Conservation (phyloP, 169 alveolate genomes). For the Blepharisma undulans region DNA sequence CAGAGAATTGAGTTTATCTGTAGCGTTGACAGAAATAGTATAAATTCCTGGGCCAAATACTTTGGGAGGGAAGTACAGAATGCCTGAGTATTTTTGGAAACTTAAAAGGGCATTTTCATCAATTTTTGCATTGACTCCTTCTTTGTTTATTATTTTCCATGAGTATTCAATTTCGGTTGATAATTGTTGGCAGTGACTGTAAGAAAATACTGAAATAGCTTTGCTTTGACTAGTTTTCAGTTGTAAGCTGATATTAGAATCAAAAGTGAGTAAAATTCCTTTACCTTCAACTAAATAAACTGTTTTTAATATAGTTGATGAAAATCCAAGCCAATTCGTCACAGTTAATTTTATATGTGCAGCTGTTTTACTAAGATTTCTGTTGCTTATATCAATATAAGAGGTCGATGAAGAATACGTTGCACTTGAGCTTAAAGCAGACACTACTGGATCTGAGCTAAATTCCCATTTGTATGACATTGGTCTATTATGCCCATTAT, state of each 20-base stretch:
- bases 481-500: neutral
- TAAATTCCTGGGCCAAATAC: slow-evolving; percentile 3
- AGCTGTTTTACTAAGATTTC: too few species aligned
- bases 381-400: neutral
- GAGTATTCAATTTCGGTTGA: too few species aligned
- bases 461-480: neutral
- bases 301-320: too few species aligned
- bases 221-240: too few species aligned
- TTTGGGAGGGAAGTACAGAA: neutral
- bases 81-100: neutral
- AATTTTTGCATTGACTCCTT: neutral
- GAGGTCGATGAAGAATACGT: neutral
- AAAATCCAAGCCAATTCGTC: slow-evolving; percentile 8
- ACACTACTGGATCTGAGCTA: neutral
- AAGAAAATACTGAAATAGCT: too few species aligned
- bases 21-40: neutral
- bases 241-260: too few species aligned
- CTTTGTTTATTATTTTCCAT: too few species aligned
- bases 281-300: too few species aligned
- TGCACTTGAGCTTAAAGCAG: neutral
- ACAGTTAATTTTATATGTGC: neutral
- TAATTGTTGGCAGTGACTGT: too few species aligned
- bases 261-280: too few species aligned
- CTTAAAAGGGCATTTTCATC: neutral
- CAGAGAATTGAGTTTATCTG: neutral